Base-by-base conservation (phyloP, 148 eudicot genomes). In the Chenopodium quinoa region DNA sequence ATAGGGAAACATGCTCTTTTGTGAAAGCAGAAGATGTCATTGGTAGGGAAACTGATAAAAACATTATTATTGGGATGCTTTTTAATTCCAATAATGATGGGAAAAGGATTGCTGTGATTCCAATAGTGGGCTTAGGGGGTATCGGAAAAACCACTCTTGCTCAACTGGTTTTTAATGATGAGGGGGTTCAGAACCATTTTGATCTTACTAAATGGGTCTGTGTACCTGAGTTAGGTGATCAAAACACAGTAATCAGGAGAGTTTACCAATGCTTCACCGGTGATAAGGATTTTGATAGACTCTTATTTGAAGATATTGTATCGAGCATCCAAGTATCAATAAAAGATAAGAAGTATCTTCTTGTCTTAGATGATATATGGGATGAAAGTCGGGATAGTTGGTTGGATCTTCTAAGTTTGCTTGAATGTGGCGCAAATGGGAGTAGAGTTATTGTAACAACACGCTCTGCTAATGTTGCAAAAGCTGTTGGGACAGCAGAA, bases 341-440 rank as follows among this genome's bases (percentile, higher is more conserved):
- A 2, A 69, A 54, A 0, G 20, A 56, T 29, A 68, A 82, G 4
- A 75, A 37, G 69, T 82, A 32, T 56, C 22, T 82, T 23, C 80
- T 82, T 68, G 80, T 82, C 4, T 20, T 82, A 2, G 84, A 76
- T 68, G 80, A 82, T n/a, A 16, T 75, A 25, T 76, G 84, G 79
- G 79, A 75, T 68, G 75, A 75, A 1, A 75, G 67, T 68, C 69
- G 68, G 0, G 29, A 27, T 23, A 67, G 69, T 17, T 82, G 75
- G 75, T 32, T 50, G 19, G 56, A 37, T n/a, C 68, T 81, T 7
- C 2, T 50, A 3, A 22, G 29, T 3, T 75, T 76, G 75, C n/a
- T 81, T 13, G 20, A 54, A 50, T 66, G 67, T 14, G 79, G 79
- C 34, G 5, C 17, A 32, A 44, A 0, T 13, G 83, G 83, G 46